These are phyloP conservation scores for Cladorrhinum samala DNA, from an alignment of 495 filamentous ascomycete genomes.

Conservation along the genomic window DNA sequence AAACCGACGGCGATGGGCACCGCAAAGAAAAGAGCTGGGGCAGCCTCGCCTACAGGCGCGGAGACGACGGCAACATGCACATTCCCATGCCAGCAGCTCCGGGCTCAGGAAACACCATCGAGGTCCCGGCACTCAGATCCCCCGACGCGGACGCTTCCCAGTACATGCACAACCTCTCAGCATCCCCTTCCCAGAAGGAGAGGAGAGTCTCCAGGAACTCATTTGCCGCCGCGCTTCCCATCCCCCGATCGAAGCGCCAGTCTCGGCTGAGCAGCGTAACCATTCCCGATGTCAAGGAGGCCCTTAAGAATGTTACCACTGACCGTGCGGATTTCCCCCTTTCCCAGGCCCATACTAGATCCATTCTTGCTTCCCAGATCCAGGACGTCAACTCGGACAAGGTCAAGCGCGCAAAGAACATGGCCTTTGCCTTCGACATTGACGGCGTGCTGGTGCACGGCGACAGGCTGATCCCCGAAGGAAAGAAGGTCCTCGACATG, in stretches of 20 bases:
- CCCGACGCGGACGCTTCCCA: constrained; percentile 61
- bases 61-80: constrained; percentile 2
- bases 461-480: constrained; percentile 57
- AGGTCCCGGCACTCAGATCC: constrained; percentile 65
- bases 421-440: constrained; percentile 63
- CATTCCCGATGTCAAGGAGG: constrained; percentile 34
- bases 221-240: constrained; percentile 70
- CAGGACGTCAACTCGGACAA: constrained; percentile 68
- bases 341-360: constrained; percentile 51
- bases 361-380: constrained; percentile 65
- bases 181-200: constrained; percentile 59
- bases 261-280: constrained; percentile 56
- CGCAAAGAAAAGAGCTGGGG: constrained; percentile 11
- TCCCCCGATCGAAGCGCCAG: constrained; percentile 63
- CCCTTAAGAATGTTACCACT: constrained; percentile 25
- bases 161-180: constrained; percentile 69
- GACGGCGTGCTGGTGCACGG: constrained; percentile 62
- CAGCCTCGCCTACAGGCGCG: constrained; percentile 4
- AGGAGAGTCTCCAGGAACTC: constrained; percentile 70
- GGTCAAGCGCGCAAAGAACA: constrained; percentile 57
- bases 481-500: constrained; percentile 52
- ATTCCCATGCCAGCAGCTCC: constrained; percentile 22
- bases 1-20: constrained; percentile 8
- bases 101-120: constrained; percentile 46
- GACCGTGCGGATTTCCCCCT: constrained; percentile 42